These are phyloP conservation scores for Ottelia alismoides DNA, from an alignment of 106 monocot genomes.

Conservation along the genomic window DNA sequence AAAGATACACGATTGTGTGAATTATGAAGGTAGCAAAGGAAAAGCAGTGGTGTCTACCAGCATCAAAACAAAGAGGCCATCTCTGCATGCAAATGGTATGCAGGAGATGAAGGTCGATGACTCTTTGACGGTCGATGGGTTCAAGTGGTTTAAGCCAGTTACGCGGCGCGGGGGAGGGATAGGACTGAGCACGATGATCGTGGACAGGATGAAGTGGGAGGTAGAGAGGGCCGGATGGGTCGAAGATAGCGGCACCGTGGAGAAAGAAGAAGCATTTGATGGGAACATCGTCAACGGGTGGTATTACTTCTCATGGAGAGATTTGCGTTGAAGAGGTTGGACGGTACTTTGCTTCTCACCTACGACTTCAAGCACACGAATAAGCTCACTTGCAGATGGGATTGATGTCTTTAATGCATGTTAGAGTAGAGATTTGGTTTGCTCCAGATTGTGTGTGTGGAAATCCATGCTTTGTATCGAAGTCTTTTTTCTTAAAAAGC, in stretches of 20 bases:
- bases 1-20: conserved; percentile 10
- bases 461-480: too few species aligned
- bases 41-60: conserved; percentile 7
- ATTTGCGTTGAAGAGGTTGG: conserved; percentile 26
- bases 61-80: conserved; percentile 4
- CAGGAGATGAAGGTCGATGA: conserved; percentile 6
- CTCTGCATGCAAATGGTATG: conserved; percentile 10
- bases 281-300: too few species aligned
- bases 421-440: too few species aligned
- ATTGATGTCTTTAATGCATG: too few species aligned
- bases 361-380: conserved; percentile 20
- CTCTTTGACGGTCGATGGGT: not conserved
- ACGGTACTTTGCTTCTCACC: conserved; percentile 5
- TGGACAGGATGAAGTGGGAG: conserved; percentile 40
- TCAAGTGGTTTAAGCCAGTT: conserved; percentile 20
- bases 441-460: too few species aligned
- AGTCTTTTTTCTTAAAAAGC: too few species aligned
- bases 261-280: conserved; percentile 3
- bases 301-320: conserved; percentile 35
- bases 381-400: conserved; percentile 14
- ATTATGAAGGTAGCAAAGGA: not conserved
- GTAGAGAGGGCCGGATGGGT: conserved; percentile 22
- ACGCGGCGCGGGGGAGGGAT: not conserved
- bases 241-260: not conserved
- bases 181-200: conserved; percentile 15